Conservation (phyloP, 805 yeast genomes). For the Candida sithepensis region DNA sequence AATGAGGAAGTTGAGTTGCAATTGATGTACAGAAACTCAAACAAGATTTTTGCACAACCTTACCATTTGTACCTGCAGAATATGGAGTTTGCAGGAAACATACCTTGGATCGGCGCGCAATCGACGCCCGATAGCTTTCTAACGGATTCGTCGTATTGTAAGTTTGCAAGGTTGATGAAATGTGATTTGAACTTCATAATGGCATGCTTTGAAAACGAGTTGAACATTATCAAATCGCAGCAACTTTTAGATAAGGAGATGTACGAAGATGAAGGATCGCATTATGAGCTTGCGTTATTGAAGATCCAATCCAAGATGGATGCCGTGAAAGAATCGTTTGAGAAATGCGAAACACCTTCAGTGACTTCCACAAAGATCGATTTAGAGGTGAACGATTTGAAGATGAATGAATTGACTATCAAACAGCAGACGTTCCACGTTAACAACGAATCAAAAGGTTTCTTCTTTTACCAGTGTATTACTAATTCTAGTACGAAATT, state of each 20-base stretch:
- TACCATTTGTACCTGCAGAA: slow-evolving; percentile 24
- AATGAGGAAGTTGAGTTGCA: slow-evolving; percentile 55
- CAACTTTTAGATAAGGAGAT: slow-evolving; percentile 54
- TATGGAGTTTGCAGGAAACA: slow-evolving; percentile 33
- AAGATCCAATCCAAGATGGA: slow-evolving; percentile 49
- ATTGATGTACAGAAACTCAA: slow-evolving; percentile 53
- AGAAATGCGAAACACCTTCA: slow-evolving; percentile 2
- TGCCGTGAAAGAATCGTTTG: slow-evolving; percentile 33
- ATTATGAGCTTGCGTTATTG: slow-evolving; percentile 49
- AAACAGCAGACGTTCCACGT: slow-evolving; percentile 13
- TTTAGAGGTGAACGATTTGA: slow-evolving; percentile 9
- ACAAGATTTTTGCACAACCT: slow-evolving; percentile 31
- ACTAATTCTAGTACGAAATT: slow-evolving; percentile 63
- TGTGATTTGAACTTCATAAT: slow-evolving; percentile 56
- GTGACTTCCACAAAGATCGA: neutral
- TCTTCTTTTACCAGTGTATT: slow-evolving; percentile 67
- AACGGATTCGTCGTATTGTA: slow-evolving; percentile 29
- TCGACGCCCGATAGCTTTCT: slow-evolving; percentile 25
- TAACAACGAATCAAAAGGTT: slow-evolving; percentile 39
- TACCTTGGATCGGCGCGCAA: slow-evolving; percentile 49
- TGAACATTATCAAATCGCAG: slow-evolving; percentile 46
- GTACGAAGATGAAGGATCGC: slow-evolving; percentile 58
- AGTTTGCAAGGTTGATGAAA: slow-evolving; percentile 65
- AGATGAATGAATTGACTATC: slow-evolving; percentile 16
- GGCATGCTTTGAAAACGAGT: slow-evolving; percentile 58